phyloP scores from a whole-genome alignment of 2,329 filamentous ascomycete species.

The Ophiostoma ips region DNA sequence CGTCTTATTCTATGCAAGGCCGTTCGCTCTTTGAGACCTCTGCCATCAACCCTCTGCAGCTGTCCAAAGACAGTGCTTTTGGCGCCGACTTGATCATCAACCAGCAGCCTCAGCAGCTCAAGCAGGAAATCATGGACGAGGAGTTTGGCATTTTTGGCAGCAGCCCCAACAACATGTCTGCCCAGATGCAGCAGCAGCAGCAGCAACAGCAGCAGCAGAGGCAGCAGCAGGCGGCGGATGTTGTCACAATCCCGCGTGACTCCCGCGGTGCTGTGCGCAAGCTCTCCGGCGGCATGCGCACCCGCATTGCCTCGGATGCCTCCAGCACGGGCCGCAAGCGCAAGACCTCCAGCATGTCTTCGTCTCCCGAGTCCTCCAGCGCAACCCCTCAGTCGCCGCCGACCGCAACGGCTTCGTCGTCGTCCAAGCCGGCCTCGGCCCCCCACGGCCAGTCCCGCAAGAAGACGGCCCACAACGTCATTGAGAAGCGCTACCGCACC shows the following conservation, averaged over 20 bases:
- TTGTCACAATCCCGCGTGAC: conserved; percentile 2
- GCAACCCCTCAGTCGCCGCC: conserved; percentile 13
- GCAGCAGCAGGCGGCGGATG: background rate
- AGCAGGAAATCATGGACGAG: background rate
- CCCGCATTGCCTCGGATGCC: conserved; percentile 6
- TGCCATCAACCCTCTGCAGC: conserved; percentile 23
- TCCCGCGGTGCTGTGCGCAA: conserved; percentile 17
- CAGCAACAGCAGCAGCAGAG: no score
- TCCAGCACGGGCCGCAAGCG: conserved; percentile 19
- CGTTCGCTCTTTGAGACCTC: conserved; percentile 19
- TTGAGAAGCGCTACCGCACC: conserved; percentile 71
- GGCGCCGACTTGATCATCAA: background rate
- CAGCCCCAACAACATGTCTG: background rate
- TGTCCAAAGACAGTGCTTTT: conserved; percentile 12
- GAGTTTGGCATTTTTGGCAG: background rate
- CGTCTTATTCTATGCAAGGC: conserved; percentile 13
- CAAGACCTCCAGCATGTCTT: conserved; percentile 17
- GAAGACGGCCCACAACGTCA: conserved; percentile 75
- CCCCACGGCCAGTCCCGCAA: conserved; percentile 28
- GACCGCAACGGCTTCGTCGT: conserved; percentile 13
- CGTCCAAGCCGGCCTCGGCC: conserved; percentile 2
- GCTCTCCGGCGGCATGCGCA: background rate
- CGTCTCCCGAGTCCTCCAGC: conserved; percentile 10
- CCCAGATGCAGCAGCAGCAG: background rate
- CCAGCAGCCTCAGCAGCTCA: background rate